Conservation (phyloP, 2,329 filamentous ascomycete species). For the Pseudogymnoascus sp. region DNA sequence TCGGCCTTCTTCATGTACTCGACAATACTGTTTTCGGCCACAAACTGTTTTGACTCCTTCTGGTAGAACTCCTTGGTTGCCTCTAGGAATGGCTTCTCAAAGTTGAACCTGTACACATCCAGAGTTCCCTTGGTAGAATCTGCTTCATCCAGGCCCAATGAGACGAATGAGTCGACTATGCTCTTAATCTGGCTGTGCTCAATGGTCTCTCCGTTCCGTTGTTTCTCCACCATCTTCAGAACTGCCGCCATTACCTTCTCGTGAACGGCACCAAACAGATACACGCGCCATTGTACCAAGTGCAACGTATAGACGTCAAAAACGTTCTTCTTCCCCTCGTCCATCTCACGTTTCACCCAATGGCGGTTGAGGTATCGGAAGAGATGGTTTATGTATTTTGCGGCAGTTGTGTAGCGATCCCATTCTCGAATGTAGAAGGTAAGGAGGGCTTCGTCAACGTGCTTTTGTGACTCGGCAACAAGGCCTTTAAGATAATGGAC, state of each 20-base stretch:
- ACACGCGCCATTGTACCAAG: constrained; percentile 87
- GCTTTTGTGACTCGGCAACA: constrained; percentile 62
- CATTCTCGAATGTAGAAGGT: constrained; percentile 95
- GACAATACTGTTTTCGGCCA: constrained; percentile 93
- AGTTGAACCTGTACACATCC: constrained; percentile 87
- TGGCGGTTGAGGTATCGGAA: constrained; percentile 95
- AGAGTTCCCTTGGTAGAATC: constrained; percentile 91
- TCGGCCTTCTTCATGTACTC: constrained; percentile 99
- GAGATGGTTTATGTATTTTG: constrained; percentile 94
- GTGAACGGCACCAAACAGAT: constrained; percentile 78
- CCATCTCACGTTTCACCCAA: constrained; percentile 98
- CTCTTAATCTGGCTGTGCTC: constrained; percentile 95
- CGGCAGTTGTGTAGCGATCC: constrained; percentile 89
- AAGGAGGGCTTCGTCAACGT: constrained; percentile 83
- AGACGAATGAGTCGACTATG: constrained; percentile 94
- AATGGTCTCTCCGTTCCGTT: constrained; percentile 94
- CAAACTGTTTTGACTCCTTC: constrained; percentile 85
- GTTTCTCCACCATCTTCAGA: constrained; percentile 89
- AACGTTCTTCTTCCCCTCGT: constrained; percentile 96
- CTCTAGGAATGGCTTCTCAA: constrained; percentile 83
- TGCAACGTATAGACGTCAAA: constrained; percentile 98
- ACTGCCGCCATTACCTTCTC: constrained; percentile 92
- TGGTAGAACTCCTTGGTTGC: constrained; percentile 83
- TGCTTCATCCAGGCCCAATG: constrained; percentile 84
- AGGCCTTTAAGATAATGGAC: constrained; percentile 65